Evolutionary conservation across 2,329 filamentous ascomycete genomes (phyloP).

Genomic region (Ramularia endophylla): DNA sequence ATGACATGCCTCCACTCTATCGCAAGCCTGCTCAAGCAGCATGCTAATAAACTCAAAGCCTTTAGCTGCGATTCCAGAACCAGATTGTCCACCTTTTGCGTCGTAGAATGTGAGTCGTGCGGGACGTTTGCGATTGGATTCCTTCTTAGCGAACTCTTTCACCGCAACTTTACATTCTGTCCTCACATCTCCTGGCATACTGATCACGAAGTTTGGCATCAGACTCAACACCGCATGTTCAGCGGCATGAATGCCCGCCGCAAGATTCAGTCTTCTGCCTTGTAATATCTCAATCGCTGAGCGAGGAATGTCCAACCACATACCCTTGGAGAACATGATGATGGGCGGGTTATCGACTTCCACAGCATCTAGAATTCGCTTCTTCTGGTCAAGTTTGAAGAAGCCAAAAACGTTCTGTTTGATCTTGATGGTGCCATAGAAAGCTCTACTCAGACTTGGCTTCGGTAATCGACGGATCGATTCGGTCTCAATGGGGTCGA

Average conservation of each 20-base stretch:
- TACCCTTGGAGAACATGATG: conserved; percentile 74
- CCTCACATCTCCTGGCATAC: conserved; percentile 81
- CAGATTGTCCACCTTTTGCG: conserved; percentile 77
- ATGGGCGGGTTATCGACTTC: conserved; percentile 92
- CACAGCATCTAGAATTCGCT: conserved; percentile 83
- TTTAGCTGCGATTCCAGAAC: conserved; percentile 82
- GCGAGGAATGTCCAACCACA: conserved; percentile 92
- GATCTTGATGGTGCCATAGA: conserved; percentile 80
- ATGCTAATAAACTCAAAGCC: conserved; percentile 89
- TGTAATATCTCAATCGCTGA: conserved; percentile 72
- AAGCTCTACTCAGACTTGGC: conserved; percentile 61
- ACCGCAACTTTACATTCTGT: conserved; percentile 88
- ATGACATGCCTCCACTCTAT: conserved; percentile 67
- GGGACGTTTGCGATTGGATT: conserved; percentile 68
- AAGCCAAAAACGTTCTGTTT: conserved; percentile 89
- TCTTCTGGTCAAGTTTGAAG: conserved; percentile 88
- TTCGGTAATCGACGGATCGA: conserved; percentile 66
- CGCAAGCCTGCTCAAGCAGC: conserved; percentile 68
- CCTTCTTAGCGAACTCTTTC: conserved; percentile 75
- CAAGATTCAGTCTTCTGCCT: conserved; percentile 67
- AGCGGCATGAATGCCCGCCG: conserved; percentile 87
- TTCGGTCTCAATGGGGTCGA: conserved; percentile 90
- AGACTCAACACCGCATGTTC: conserved; percentile 85
- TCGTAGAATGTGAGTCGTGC: conserved; percentile 92
- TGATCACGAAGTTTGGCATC: conserved; percentile 86